phyloP scores from a whole-genome alignment of 805 yeast genomes.

The Ogataea angusta region DNA sequence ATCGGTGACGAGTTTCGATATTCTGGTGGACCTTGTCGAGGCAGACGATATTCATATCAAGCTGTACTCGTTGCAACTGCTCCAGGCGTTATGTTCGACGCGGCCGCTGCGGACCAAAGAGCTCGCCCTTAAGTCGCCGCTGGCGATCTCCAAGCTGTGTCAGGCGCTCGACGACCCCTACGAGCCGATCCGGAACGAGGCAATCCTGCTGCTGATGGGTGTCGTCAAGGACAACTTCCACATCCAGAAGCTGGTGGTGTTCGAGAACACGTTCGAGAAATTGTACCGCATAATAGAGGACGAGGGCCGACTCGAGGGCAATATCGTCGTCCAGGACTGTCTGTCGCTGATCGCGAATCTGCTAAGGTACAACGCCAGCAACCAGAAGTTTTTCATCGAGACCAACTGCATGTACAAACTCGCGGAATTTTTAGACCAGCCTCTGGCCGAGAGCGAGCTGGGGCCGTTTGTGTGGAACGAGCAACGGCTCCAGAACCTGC shows the following conservation, averaged over 20 bases:
- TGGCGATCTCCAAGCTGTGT: slow-evolving; percentile 77
- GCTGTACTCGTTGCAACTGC: slow-evolving; percentile 76
- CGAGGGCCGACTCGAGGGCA: slow-evolving; percentile 89
- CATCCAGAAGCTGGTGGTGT: slow-evolving; percentile 89
- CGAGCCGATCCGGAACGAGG: slow-evolving; percentile 88
- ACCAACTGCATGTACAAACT: slow-evolving; percentile 72
- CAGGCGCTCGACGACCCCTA: slow-evolving; percentile 55
- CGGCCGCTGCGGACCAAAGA: slow-evolving; percentile 75
- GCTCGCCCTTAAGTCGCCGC: slow-evolving; percentile 65
- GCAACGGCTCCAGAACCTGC: slow-evolving; percentile 66
- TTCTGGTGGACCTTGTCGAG: slow-evolving; percentile 45
- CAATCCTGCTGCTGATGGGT: slow-evolving; percentile 78
- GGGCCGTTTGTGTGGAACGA: slow-evolving; percentile 67
- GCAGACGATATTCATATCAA: slow-evolving; percentile 67
- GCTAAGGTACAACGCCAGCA: slow-evolving; percentile 78
- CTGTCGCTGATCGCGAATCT: slow-evolving; percentile 69
- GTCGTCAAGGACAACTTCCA: slow-evolving; percentile 78
- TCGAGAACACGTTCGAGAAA: slow-evolving; percentile 86
- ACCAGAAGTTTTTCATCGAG: slow-evolving; percentile 85
- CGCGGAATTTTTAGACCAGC: slow-evolving; percentile 60
- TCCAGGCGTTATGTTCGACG: slow-evolving; percentile 78
- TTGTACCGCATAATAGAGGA: slow-evolving; percentile 74
- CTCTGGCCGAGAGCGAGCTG: slow-evolving; percentile 41
- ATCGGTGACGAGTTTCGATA: slow-evolving; percentile 44
- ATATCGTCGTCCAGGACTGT: slow-evolving; percentile 88